Percentiles rank a stretch among this genome's conserved stretches.
Evolutionary conservation across 805 yeast species (phyloP).

Genomic region (Candida piceae): DNA sequence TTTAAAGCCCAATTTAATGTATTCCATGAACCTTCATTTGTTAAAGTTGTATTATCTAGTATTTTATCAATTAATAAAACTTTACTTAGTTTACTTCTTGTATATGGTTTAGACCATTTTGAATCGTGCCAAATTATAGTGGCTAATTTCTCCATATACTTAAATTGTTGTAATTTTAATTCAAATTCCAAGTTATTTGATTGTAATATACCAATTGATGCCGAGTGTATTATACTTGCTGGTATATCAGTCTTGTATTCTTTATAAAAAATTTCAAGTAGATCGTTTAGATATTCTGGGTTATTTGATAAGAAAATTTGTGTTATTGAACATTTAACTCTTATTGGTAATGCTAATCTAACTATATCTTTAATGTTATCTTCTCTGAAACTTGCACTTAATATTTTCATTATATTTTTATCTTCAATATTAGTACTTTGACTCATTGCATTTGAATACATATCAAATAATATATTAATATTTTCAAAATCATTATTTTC

Average conservation of each 20-base stretch:
- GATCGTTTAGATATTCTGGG: constrained; percentile 11
- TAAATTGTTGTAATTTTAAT: constrained; percentile 17
- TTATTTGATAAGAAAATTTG: constrained; percentile 10
- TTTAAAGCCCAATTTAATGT: constrained; percentile 24
- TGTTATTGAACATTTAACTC: constrained; percentile 16
- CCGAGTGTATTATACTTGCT: constrained; percentile 19
- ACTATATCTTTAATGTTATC: constrained; percentile 12
- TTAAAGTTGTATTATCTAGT: constrained; percentile 16
- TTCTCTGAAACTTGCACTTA: no score
- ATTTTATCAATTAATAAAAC: constrained; percentile 19
- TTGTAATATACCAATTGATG: constrained; percentile 20
- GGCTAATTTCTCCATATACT: constrained; percentile 20
- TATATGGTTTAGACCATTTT: constrained; percentile 8
- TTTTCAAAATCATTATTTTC: constrained; percentile 1
- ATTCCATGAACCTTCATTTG: constrained; percentile 16
- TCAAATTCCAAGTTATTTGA: constrained; percentile 7
- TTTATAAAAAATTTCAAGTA: constrained; percentile 12
- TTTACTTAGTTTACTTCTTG: constrained; percentile 11
- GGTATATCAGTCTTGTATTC: constrained; percentile 24
- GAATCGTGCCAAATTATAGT: constrained; percentile 14
- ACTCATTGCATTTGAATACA: constrained; percentile 9
- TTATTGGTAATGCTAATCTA: constrained; percentile 11
- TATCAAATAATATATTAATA: constrained; percentile 1
- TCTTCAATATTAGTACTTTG: not conserved
- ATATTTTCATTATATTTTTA: no score